Evolutionary conservation across 257 asterid genomes (phyloP).

Genomic region (Capsicum rhomboideum): DNA sequence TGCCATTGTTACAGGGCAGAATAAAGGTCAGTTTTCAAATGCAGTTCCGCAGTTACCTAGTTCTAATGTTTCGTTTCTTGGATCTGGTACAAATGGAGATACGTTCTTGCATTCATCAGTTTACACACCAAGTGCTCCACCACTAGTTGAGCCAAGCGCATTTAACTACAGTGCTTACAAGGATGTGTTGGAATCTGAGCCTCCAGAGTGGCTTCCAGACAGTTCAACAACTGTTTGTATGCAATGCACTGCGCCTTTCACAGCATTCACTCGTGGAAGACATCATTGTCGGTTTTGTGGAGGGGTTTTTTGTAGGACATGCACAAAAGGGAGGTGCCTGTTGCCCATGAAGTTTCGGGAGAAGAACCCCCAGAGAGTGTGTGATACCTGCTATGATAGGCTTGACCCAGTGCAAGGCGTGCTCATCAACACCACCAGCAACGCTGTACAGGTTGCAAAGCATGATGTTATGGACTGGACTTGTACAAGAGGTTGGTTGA

Average conservation of each 20-base stretch:
- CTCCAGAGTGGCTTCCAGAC: slow-evolving; percentile 99
- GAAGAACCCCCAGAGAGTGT: slow-evolving; percentile 94
- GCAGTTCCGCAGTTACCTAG: slow-evolving; percentile 40
- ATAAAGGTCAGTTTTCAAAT: slow-evolving; percentile 28
- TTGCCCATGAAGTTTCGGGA: slow-evolving; percentile 87
- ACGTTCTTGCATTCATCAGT: slow-evolving; percentile 81
- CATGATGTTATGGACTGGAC: slow-evolving; percentile 99
- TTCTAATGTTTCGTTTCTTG: slow-evolving; percentile 79
- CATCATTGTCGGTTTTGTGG: slow-evolving; percentile 99
- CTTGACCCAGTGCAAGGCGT: slow-evolving; percentile 93
- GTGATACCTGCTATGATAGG: slow-evolving; percentile 95
- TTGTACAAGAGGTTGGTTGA: slow-evolving; percentile 87
- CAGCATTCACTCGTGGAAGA: slow-evolving; percentile 92
- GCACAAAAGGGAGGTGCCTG: slow-evolving; percentile 92
- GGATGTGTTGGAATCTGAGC: slow-evolving; percentile 92
- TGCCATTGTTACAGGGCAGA: slow-evolving; percentile 71
- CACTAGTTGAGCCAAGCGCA: slow-evolving; percentile 62
- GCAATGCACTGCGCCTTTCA: slow-evolving; percentile 87
- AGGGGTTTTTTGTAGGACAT: slow-evolving; percentile 78
- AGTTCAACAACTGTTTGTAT: slow-evolving; percentile 72
- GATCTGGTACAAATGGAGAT: slow-evolving; percentile 80
- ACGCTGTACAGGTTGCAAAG: slow-evolving; percentile 83
- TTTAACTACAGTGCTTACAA: slow-evolving; percentile 56
- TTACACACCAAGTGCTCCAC: slow-evolving; percentile 96
- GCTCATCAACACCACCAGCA: slow-evolving; percentile 79